A percentile compares a stretch with the other conserved stretches of the same genome.
phyloP scores from a whole-genome alignment of 208 protist genomes.

The Strigomonas culicis region DNA sequence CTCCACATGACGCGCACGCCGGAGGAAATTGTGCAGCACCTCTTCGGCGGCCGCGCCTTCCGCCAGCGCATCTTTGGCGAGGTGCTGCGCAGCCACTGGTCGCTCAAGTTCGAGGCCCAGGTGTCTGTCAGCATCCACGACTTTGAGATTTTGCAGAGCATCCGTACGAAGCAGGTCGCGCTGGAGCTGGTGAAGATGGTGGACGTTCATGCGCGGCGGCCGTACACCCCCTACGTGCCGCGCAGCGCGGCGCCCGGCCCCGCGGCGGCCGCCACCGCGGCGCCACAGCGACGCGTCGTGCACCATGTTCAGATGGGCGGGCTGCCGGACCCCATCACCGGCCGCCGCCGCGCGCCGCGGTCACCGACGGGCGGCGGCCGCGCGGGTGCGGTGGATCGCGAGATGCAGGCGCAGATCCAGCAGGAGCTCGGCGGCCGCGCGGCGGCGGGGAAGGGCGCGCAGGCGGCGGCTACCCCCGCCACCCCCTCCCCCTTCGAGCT shows the following conservation, averaged over 20 bases:
- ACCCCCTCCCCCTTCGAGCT: constrained; percentile 35
- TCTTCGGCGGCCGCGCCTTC: constrained; percentile 82
- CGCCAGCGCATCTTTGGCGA: constrained; percentile 53
- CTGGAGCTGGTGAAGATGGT: constrained; percentile 60
- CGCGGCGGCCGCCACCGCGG: background rate
- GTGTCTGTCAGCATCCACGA: constrained; percentile 80
- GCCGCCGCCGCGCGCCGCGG: background rate
- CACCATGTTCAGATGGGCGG: constrained; percentile 16
- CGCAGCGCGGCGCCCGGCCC: background rate
- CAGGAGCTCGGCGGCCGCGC: background rate
- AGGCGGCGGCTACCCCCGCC: background rate
- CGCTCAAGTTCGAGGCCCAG: constrained; percentile 75
- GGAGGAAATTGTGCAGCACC: constrained; percentile 78
- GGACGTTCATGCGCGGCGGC: constrained; percentile 69
- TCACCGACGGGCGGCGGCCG: background rate
- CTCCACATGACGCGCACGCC: constrained; percentile 71
- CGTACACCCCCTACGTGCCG: constrained; percentile 19
- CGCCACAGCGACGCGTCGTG: background rate
- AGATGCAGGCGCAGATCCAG: constrained; percentile 21
- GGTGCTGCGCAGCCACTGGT: constrained; percentile 77
- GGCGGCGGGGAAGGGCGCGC: background rate
- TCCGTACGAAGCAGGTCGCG: constrained; percentile 66
- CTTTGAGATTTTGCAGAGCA: constrained; percentile 78
- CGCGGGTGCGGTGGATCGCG: constrained; percentile 7
- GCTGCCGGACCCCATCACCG: constrained; percentile 11